Evolutionary conservation across 2,329 filamentous ascomycete genomes (phyloP).

Genomic region (Fusarium humuli): DNA sequence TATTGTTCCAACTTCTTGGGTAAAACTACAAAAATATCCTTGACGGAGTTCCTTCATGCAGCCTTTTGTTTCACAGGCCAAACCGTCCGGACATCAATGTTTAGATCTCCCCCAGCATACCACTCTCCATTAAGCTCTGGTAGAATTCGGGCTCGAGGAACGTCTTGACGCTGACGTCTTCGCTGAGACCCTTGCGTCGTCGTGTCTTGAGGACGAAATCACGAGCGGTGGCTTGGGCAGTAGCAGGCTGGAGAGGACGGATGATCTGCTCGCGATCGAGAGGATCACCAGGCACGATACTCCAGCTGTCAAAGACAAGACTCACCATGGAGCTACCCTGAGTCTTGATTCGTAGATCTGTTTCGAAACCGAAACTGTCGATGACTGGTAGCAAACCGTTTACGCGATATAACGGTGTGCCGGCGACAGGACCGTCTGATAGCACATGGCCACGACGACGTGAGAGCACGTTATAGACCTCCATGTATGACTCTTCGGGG

Average conservation of each 20-base stretch:
- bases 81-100: constrained; percentile 4
- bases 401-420: constrained; percentile 92
- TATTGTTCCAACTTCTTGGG: constrained; percentile 24
- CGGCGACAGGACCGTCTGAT: constrained; percentile 92
- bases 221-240: constrained; percentile 87
- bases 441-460: constrained; percentile 91
- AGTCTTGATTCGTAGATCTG: constrained; percentile 94
- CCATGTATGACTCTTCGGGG: constrained; percentile 86
- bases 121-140: constrained; percentile 86
- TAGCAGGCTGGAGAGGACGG: constrained; percentile 86
- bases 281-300: constrained; percentile 93
- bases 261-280: constrained; percentile 87
- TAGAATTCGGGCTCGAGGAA: constrained; percentile 97
- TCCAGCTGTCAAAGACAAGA: constrained; percentile 96
- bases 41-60: constrained; percentile 19
- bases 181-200: constrained; percentile 89
- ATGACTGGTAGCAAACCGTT: constrained; percentile 94
- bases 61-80: constrained; percentile 19
- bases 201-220: constrained; percentile 98
- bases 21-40: constrained; percentile 24
- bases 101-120: constrained; percentile 74
- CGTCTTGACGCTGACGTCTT: constrained; percentile 95
- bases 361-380: constrained; percentile 98
- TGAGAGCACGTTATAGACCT: constrained; percentile 91
- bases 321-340: constrained; percentile 92